Evolutionary conservation across 1,284 basidiomycete genomes (phyloP).

Genomic region (Ustilago trichophora): DNA sequence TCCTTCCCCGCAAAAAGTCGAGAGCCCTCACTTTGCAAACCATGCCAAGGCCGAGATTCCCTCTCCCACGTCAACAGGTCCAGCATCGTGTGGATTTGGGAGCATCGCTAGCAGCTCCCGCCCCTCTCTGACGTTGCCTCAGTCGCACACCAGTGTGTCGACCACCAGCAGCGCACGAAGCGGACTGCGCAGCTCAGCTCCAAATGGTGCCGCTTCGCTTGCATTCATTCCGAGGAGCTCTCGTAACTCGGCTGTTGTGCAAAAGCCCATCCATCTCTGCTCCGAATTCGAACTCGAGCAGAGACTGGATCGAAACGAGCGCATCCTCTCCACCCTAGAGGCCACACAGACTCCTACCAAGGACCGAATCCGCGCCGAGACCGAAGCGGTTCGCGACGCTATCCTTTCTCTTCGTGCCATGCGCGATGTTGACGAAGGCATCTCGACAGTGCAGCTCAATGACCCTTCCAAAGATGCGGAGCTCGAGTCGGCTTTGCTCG

Average conservation of each 20-base stretch:
- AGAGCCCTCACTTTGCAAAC: constrained; percentile 3
- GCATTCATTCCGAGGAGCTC: constrained; percentile 41
- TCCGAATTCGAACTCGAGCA: constrained; percentile 49
- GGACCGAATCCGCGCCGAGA: constrained; percentile 26
- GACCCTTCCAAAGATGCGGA: constrained; percentile 31
- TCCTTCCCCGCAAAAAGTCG: constrained; percentile 14
- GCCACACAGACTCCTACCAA: constrained; percentile 18
- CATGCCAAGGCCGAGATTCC: constrained; percentile 21
- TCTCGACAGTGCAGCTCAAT: constrained; percentile 26
- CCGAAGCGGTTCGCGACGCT: constrained; percentile 31
- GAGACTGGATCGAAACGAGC: constrained; percentile 43
- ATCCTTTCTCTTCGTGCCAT: constrained; percentile 34
- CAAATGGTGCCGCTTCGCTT: constrained; percentile 22
- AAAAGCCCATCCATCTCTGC: constrained; percentile 40
- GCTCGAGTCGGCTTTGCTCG: constrained; percentile 38
- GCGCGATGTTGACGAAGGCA: constrained; percentile 33
- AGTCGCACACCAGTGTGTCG: constrained; percentile 1
- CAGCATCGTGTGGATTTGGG: constrained; percentile 1
- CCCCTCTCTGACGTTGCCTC: constrained; percentile 2
- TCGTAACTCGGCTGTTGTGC: constrained; percentile 32
- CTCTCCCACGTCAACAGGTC: constrained; percentile 1
- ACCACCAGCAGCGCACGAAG: background rate
- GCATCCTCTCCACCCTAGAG: constrained; percentile 36
- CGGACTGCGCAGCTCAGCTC: constrained; percentile 2
- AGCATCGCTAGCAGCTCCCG: background rate